Conservation (phyloP, 345 rosid species). For the Populus pruinosa region DNA sequence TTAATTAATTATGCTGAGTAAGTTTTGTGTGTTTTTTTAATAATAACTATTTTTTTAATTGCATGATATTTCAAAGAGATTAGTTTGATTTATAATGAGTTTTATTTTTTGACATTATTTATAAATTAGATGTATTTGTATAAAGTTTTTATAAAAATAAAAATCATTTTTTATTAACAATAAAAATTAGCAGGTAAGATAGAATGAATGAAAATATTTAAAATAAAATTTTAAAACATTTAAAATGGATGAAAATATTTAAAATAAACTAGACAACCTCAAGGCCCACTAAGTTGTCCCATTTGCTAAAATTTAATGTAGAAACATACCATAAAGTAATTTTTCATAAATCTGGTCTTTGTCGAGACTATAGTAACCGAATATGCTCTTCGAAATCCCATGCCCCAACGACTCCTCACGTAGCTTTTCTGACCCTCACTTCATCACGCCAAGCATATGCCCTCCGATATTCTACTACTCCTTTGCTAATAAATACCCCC, state of each 20-base stretch:
- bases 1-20: no score
- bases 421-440: constrained; percentile 38
- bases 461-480: constrained; percentile 41
- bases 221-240: no score
- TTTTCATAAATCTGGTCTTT: not conserved
- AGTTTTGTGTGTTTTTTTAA: no score
- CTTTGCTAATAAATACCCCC: constrained; percentile 11
- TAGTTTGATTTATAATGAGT: no score
- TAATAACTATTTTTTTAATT: no score
- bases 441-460: constrained; percentile 75
- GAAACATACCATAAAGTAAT: not conserved
- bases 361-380: constrained; percentile 34
- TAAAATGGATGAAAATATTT: no score
- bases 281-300: not conserved
- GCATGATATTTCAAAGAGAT: no score
- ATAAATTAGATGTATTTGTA: no score
- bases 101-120: no score
- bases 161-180: no score
- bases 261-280: not conserved
- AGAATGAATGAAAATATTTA: no score
- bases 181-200: not conserved
- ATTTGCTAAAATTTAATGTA: not conserved
- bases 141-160: no score
- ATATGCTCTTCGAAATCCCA: constrained; percentile 48
- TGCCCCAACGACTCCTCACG: constrained; percentile 32